Evolutionary conservation across 441 rosid species (phyloP), one percentile per base, ranked within the genome.

Genomic region (Rhodomyrtus psidioides): DNA sequence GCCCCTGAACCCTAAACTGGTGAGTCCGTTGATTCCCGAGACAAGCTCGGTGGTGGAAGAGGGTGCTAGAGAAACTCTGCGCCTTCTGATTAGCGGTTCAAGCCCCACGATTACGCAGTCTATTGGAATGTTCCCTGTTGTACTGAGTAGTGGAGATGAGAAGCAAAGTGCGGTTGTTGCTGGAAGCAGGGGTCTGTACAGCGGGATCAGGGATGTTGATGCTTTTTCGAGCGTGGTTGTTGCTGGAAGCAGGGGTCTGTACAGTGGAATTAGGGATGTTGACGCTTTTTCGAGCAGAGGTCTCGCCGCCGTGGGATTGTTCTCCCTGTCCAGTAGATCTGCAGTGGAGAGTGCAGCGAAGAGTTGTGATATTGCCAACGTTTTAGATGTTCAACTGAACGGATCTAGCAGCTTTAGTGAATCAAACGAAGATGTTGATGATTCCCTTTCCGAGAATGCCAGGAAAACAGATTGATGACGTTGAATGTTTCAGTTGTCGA

Each of bases 31-130:
- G 86, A 89, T 94, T 83, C 90, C 96, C 0, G 91, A 94, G 88
- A 86, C 93, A 6, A 95, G 94, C 15, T 91, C 96, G 1, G 55
- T 93, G 86, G 88, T 96, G 13, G 99, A 96, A 82, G 94, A 95
- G 89, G 93, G 98, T 39, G 99, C 99, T 2, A 94, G 99, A 86
- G 99, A 97, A 90, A 96, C 99, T 12, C 92, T 97, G 55, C 89
- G 98, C 42, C 86, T 96, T 58, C 98, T 97, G 53, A 89, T 97
- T 76, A 92, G 95, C 62, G 90, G 98, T 87, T 93, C 99, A n/a
- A 91, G 89, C 65, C 90, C 90, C 87, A 84, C 88, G 55, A 91
- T 85, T 85, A 87, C 93, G 21, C 93, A 91, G 34, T 87, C 92
- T 82, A 82, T 91, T 44, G 89, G 89, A 82, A 92, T 90, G 13